Evolutionary conservation across 2,329 filamentous ascomycete species (phyloP), one percentile per base, ranked within the genome.

Genomic region (Dactylella cylindrospora): DNA sequence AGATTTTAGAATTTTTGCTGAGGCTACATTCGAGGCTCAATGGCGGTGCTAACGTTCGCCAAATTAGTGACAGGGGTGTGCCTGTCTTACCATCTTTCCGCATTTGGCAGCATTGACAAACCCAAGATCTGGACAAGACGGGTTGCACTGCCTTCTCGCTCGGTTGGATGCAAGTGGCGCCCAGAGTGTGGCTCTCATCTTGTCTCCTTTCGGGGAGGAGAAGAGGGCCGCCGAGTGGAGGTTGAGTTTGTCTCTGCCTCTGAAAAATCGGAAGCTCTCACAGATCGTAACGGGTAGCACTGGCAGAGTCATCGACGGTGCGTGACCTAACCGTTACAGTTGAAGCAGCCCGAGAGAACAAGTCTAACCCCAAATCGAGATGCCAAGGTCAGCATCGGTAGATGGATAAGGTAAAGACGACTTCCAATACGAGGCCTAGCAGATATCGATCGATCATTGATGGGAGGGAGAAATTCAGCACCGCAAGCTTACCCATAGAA

Each of bases 21-120:
- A 62, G 57, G 57, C 57, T 62, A 49, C 12, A 54, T 39, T 53
- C 41, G 41, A 62, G 57, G 49, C 49, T 54, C 25, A 50, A 44
- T 54, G 57, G 57, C 57, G 57, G 57, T 62, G 57, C 57, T 36
- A 38, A 53, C 20, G 46, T 26, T 62, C 29, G 44, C 43, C 57
- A 44, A 38, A 49, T 40, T 35, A 19, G 23, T 25, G 38, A 25
- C 43, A 25, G 47, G 50, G 49, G 57, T 53, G 33, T 44, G 28
- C n/a, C 19, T n/a, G 28, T 33, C n/a, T n/a, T n/a, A n/a, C n/a
- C n/a, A n/a, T 38, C 45, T 26, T 47, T 4, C 46, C 46, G 28
- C 9, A 32, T 46, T 52, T 39, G 54, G 45, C 10, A n/a, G n/a
- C n/a, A n/a, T n/a, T n/a, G 17, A 36, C 35, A 46, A 12, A 3